phyloP scores from a whole-genome alignment of 192 early-diverging fungal genomes.

The Rhizophagus clarus region DNA sequence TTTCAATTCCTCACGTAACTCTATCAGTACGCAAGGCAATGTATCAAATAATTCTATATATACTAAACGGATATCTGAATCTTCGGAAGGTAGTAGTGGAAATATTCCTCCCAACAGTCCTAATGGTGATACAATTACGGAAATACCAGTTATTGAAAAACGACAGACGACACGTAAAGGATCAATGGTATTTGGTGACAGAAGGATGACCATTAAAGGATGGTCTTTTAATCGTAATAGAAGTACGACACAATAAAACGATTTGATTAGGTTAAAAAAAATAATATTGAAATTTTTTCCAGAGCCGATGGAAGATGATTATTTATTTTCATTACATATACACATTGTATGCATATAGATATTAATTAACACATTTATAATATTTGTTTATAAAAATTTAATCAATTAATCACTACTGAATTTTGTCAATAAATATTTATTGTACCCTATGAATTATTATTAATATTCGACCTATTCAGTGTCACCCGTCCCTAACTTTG shows the following conservation, averaged over 20 bases:
- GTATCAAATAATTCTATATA: not conserved
- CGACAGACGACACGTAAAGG: constrained; percentile 4
- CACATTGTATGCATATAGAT: no score
- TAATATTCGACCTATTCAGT: no score
- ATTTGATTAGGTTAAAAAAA: no score
- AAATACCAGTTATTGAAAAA: constrained; percentile 24
- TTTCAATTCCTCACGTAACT: constrained; percentile 4
- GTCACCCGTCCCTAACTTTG: no score
- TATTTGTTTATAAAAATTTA: no score
- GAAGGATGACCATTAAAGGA: constrained; percentile 16
- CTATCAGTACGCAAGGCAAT: not conserved
- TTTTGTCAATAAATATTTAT: no score
- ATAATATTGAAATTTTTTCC: no score
- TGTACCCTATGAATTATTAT: no score
- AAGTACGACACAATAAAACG: constrained; percentile 25
- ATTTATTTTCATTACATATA: not conserved
- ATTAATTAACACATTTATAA: no score
- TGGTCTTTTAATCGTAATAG: constrained; percentile 21
- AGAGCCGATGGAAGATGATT: no score
- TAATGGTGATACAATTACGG: constrained; percentile 25
- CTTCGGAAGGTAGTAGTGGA: not conserved
- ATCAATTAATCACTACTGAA: no score
- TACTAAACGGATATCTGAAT: constrained; percentile 2
- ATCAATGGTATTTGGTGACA: constrained; percentile 16
- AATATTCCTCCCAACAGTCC: not conserved